These are phyloP conservation scores for Nadsonia starkeyi-henricii DNA, from an alignment of 1,139 yeast genomes.

Conservation along the genomic window DNA sequence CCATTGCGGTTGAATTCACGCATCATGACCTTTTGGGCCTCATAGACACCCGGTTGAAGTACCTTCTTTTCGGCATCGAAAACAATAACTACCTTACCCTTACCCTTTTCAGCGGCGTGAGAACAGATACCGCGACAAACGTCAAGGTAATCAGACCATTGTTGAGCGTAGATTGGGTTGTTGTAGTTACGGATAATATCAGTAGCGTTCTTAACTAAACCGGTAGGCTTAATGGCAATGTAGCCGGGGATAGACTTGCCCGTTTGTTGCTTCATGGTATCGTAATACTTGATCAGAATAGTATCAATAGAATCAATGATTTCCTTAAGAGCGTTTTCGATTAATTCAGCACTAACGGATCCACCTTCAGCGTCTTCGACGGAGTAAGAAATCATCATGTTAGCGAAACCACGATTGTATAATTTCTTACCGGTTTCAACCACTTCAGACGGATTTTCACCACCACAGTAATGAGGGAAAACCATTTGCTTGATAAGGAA, in stretches of 20 bases:
- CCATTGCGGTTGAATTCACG: conserved; percentile 51
- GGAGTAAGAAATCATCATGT: conserved; percentile 88
- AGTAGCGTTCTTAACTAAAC: conserved; percentile 66
- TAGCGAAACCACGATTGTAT: conserved; percentile 62
- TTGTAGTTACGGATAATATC: conserved; percentile 53
- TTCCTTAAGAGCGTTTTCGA: conserved; percentile 52
- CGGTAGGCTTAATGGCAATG: conserved; percentile 86
- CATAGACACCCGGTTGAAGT: conserved; percentile 83
- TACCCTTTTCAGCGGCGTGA: conserved; percentile 60
- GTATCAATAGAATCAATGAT: conserved; percentile 47
- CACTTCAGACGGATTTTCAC: conserved; percentile 63
- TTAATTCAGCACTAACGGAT: conserved; percentile 26
- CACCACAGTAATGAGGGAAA: conserved; percentile 82
- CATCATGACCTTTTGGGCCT: conserved; percentile 73
- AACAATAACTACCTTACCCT: conserved; percentile 77
- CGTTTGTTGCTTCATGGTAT: conserved; percentile 25
- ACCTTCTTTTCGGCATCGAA: conserved; percentile 88
- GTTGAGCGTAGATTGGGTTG: conserved; percentile 35
- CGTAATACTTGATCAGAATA: conserved; percentile 64
- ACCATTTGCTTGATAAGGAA: conserved; percentile 56
- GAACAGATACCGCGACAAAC: conserved; percentile 53
- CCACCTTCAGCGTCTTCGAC: conserved; percentile 85
- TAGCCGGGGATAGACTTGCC: conserved; percentile 37
- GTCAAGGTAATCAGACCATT: conserved; percentile 47
- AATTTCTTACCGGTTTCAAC: conserved; percentile 54